These are phyloP conservation scores for Trichoderma sp. DNA, from an alignment of 2,329 filamentous ascomycete genomes.

Conservation along the genomic window DNA sequence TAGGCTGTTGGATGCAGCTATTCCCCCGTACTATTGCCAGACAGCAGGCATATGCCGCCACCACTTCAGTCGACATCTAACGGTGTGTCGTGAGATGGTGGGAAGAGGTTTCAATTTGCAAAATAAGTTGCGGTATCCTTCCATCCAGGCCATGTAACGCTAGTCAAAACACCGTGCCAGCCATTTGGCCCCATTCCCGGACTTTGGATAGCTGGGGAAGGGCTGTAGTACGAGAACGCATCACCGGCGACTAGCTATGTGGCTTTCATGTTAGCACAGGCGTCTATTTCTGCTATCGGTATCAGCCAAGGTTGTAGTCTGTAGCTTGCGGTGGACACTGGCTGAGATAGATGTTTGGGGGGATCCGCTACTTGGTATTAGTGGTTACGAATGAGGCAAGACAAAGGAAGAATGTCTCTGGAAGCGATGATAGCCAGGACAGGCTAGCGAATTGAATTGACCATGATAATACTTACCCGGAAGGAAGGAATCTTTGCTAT, in stretches of 20 bases:
- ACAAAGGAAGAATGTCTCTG: background rate
- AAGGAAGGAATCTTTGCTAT: background rate
- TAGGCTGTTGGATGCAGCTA: conserved; percentile 5
- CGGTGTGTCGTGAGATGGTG: conserved; percentile 5
- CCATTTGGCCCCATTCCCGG: background rate
- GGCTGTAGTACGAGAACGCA: background rate
- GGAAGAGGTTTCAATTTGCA: background rate
- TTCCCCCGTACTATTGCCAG: conserved; percentile 13
- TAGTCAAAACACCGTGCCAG: background rate
- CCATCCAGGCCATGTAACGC: background rate
- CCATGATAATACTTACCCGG: background rate
- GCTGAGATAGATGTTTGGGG: background rate
- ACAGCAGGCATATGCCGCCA: background rate
- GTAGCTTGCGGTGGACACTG: background rate
- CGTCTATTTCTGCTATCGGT: background rate
- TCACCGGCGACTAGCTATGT: background rate
- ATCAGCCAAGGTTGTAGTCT: background rate
- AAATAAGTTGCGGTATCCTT: background rate
- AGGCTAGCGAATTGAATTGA: background rate
- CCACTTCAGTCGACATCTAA: conserved; percentile 1
- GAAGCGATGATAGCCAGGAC: background rate
- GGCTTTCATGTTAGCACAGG: background rate
- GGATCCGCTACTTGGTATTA: background rate
- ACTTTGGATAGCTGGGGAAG: background rate
- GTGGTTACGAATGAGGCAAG: background rate